Evolutionary conservation across 495 filamentous ascomycete genomes (phyloP), one percentile per base, ranked within the genome.

Genomic region (Massariosphaeria phaeospora): DNA sequence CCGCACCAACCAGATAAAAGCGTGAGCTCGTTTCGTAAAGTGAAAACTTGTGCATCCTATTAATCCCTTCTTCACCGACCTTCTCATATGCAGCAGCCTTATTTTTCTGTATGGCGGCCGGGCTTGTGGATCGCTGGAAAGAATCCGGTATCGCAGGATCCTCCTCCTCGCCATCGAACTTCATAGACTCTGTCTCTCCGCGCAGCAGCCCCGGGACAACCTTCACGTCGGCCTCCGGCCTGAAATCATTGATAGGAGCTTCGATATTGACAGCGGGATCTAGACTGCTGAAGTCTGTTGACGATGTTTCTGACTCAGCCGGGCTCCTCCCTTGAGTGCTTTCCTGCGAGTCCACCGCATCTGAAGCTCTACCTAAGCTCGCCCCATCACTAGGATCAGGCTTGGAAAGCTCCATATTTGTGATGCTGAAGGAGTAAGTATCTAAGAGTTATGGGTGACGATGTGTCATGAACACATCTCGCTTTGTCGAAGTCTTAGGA

Each of bases 1-100:
- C 91, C 49, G 83, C 87, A 10, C 94, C 93, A 26, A 97, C 88
- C 60, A 98, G 83, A 68, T 96, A 97, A 67, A 88, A 97, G 61
- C 90, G 79, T 31, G 83, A 89, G 1, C 87, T 83, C 1, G 93
- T 98, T 73, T 97, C 91, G 69, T 97, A 97, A 29, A 98, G 73
- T 1, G 86, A 91, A 70, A 94, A 96, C 62, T 89, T 90, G 75
- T 96, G 89, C 87, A 98, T 95, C 59, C 88, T 85, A 68, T 83
- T 82, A 27, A 88, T 78, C 7, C 83, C 78, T 34, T 85, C 84
- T 54, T 85, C 83, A 18, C 81, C 77, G 24, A 77, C 74, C 43
- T 78, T 78, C 54, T 84, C 82, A 52, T 82, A 76, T 42, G 63
- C 68, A 39, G 60, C 74, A 52, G 63, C 72, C 63, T 71, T 82